A percentile compares a stretch with the other conserved stretches of the same genome.
phyloP scores from a whole-genome alignment of 2,329 filamentous ascomycete species.

The Botryotinia calthae region DNA sequence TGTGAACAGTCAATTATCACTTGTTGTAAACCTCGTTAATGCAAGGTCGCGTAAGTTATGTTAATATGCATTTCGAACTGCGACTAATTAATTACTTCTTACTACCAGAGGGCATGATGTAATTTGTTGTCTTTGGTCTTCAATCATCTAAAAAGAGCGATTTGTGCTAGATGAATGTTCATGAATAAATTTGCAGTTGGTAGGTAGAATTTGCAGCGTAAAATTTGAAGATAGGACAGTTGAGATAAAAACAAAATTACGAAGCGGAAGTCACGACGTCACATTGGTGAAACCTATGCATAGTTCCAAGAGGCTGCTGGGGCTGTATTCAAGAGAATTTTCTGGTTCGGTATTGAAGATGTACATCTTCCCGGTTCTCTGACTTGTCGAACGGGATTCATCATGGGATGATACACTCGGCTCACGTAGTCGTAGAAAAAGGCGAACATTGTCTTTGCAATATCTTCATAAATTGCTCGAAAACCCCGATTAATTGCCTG shows the following conservation, averaged over 20 bases:
- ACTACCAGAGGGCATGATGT: neutral
- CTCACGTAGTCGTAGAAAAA: neutral
- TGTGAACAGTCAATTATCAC: neutral
- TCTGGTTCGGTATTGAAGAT: neutral
- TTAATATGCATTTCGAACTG: neutral
- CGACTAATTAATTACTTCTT: neutral
- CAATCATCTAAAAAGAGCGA: neutral
- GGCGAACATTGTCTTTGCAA: constrained; percentile 1
- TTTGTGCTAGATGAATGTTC: neutral
- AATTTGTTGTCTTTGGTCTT: neutral
- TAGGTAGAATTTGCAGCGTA: neutral
- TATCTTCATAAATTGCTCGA: constrained; percentile 2
- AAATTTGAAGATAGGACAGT: neutral
- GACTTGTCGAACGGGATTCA: neutral
- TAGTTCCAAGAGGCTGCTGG: neutral
- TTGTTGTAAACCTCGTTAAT: neutral
- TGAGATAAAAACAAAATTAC: neutral
- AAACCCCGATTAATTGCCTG: constrained; percentile 7
- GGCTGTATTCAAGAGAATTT: neutral
- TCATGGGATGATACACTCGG: neutral
- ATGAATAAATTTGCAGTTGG: neutral
- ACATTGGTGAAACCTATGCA: neutral
- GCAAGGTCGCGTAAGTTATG: neutral
- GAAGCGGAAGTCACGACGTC: neutral
- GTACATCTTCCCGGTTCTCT: neutral